Conservation (phyloP, 1,284 basidiomycete genomes). For the Ceratorhiza oryzae-sativae region DNA sequence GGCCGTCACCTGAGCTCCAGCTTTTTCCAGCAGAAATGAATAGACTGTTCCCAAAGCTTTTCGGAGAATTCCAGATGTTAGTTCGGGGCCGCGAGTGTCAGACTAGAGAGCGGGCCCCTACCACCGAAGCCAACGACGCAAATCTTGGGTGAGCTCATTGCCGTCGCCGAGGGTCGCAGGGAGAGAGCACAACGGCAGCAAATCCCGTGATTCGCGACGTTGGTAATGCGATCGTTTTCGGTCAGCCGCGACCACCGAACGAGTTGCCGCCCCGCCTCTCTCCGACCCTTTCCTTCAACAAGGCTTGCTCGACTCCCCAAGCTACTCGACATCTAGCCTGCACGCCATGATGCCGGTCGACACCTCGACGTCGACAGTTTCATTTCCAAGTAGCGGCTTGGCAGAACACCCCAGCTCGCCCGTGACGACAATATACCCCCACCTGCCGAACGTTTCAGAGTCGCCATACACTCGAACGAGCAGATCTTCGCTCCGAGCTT, state of each 20-base stretch:
- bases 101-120: slow-evolving; percentile 20
- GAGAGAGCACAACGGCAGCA: not conserved
- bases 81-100: not conserved
- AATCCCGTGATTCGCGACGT: slow-evolving; percentile 11
- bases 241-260: slow-evolving; percentile 2
- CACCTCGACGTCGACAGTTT: slow-evolving; percentile 27
- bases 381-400: slow-evolving; percentile 25
- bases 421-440: slow-evolving; percentile 17
- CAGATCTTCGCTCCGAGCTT: slow-evolving; percentile 34
- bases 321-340: not conserved
- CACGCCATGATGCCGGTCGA: slow-evolving; percentile 12
- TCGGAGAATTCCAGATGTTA: not conserved
- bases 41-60: slow-evolving; percentile 52
- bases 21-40: slow-evolving; percentile 49
- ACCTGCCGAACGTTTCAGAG: slow-evolving; percentile 24
- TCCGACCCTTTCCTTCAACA: not conserved
- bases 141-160: slow-evolving; percentile 38
- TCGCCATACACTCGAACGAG: slow-evolving; percentile 25
- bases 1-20: slow-evolving; percentile 48
- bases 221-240: slow-evolving; percentile 14
- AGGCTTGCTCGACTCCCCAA: not conserved
- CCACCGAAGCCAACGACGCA: slow-evolving; percentile 46
- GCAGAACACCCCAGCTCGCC: slow-evolving; percentile 18
- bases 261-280: not conserved
- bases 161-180: slow-evolving; percentile 13